phyloP scores from a whole-genome alignment of 768 basidiomycete genomes.

The Pleurotus giganteus region DNA sequence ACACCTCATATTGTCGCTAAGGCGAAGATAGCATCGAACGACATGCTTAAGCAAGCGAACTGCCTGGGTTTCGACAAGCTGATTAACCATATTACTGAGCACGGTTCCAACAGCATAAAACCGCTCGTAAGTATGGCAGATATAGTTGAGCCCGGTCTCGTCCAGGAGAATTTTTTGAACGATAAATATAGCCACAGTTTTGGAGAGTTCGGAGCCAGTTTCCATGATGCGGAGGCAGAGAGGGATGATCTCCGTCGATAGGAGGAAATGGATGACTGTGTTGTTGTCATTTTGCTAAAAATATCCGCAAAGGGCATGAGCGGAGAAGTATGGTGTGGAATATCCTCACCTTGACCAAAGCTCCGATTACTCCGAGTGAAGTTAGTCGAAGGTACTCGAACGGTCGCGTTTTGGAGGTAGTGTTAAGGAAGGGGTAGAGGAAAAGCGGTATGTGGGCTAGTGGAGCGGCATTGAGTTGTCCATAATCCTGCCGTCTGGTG shows the following conservation, averaged over 20 bases:
- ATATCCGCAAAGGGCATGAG: neutral
- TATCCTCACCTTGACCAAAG: conserved; percentile 84
- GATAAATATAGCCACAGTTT: conserved; percentile 99
- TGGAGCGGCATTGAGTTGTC: conserved; percentile 42
- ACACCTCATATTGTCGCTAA: conserved; percentile 94
- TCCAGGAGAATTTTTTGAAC: conserved; percentile 98
- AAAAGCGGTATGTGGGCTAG: conserved; percentile 96
- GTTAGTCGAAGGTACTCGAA: conserved; percentile 99
- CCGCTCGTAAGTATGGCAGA: conserved; percentile 99
- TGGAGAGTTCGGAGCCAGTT: conserved; percentile 96
- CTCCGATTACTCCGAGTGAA: conserved; percentile 98
- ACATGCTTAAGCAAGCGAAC: conserved; percentile 96
- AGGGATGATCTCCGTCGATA: conserved; percentile 99
- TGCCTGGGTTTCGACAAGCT: conserved; percentile 96
- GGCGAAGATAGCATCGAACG: conserved; percentile 91
- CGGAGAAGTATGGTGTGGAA: neutral
- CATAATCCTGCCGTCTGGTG: conserved; percentile 38
- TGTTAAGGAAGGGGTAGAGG: conserved; percentile 98
- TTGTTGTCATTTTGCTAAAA: conserved; percentile 97
- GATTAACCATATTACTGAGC: conserved; percentile 97
- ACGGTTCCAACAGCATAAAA: conserved; percentile 99
- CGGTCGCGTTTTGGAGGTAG: conserved; percentile 97
- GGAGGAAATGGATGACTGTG: conserved; percentile 97
- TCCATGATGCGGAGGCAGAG: conserved; percentile 99
- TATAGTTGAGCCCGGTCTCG: conserved; percentile 96